Base-by-base conservation (phyloP, 2,329 filamentous ascomycete genomes). In the Penicillium thymicola region DNA sequence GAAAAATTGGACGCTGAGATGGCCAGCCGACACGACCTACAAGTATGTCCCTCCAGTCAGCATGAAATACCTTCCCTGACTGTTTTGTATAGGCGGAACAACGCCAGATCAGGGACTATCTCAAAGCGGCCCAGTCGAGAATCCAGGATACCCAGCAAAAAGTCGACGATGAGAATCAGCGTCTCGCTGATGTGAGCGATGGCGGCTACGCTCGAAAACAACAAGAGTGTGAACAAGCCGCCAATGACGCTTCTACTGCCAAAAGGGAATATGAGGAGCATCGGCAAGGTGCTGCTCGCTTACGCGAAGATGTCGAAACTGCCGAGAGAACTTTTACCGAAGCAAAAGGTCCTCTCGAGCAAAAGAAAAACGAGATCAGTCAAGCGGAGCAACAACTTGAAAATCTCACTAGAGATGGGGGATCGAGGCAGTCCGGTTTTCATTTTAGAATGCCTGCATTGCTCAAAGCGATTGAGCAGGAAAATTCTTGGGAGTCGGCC, bases 101-200 rank as follows among this genome's bases (percentile, higher is more conserved):
- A 73, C 82, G 89, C 43, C 80, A 84, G 36, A 87, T 92, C 25
- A 78, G 82, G 51, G 72, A 76, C 16, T 81, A 81, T 45, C 73
- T 92, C 9, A 85, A 81, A 57, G 74, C 73, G 14, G 81, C 82
- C 36, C 76, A 82, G 28, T 63, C 65, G 14, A 68, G 72, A 14
- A 78, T 82, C 23, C 57, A 68, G 21, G 72, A 75, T 3, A 72
- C 75, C 10, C 67, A 79, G 52, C 59, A 69, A 28, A 76, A 82
- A 14, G 82, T 86, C 30, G 59, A 59, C 11, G 66, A 74, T n/a
- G 79, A 82, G 64, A 73, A 74, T 48, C 68, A 70, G 51, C 85
- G 87, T 4, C 79, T 96, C 8, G 81, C 84, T 42, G 82, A 85
- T 43, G 82, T 85, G 2, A 87, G 89, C 64, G 90, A 91, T 37